Base-by-base conservation (phyloP, 1,139 yeast genomes). In the Oligophagozyma castellii region DNA sequence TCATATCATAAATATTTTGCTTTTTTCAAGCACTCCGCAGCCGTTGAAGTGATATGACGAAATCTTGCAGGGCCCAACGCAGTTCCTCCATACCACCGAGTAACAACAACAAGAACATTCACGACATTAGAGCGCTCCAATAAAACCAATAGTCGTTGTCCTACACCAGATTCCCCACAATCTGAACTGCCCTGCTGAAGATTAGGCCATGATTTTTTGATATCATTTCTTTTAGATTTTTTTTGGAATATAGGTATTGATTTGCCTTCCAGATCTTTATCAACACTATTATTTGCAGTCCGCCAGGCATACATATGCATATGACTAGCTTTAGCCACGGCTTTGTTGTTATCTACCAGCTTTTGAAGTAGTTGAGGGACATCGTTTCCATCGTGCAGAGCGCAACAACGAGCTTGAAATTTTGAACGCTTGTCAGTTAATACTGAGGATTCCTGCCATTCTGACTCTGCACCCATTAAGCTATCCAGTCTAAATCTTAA, bases 61-160 rank as follows among this genome's bases (percentile, higher is more conserved):
- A 75, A 77, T 32, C 89, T 52, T 22, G 68, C 61, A 4, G 77
- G 60, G 0, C 89, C 86, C 24, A 76, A 42, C 1, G 76, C 75
- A 0, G 61, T 61, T 0, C 86, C 84, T 2, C 80, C 81, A 45
- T 73, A 74, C 86, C 86, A 76, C 34, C 89, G 46, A 0, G 77
- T 68, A 1, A 73, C 84, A 11, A 75, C 67, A 0, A 75, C 64
- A 12, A 76, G 42, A 1, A 71, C 63, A 43, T 74, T 72, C 7
- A 59, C 51, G n/a, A 70, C 32, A 23, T 64, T 53, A 12, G 63
- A 48, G 19, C 67, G 51, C 20, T 65, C 67, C 16, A 77, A 38
- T 3, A 71, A 50, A 7, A 68, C 65, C 30, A 73, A 45, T 11
- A 77, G 39, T 31, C 73, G 53, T 11, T 56, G 46, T 0, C 84